A percentile compares a stretch with the other conserved stretches of the same genome.
Evolutionary conservation across 345 rosid species (phyloP).

Genomic region (Brassica carinata): DNA sequence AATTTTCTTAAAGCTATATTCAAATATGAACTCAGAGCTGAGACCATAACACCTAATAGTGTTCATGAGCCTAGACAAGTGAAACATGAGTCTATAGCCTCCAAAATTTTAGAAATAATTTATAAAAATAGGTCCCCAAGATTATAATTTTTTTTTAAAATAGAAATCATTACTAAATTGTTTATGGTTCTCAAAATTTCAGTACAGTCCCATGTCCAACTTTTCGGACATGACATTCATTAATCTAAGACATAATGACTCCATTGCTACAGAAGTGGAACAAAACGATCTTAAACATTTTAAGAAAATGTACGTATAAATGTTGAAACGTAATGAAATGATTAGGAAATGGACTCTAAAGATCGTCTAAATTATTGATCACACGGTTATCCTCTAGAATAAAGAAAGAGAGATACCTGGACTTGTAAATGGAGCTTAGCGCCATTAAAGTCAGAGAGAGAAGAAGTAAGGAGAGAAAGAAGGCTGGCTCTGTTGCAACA

Average conservation of each 20-base stretch:
- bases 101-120: no score
- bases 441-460: conserved; percentile 88
- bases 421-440: conserved; percentile 58
- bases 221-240: not conserved
- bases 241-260: no score
- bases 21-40: not conserved
- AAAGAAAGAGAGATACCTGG: conserved; percentile 51
- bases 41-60: not conserved
- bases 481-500: conserved; percentile 68
- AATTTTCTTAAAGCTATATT: not conserved
- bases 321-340: no score
- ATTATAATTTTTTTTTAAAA: no score
- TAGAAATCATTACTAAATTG: not conserved
- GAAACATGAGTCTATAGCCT: not conserved
- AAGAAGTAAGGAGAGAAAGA: conserved; percentile 72
- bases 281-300: not conserved
- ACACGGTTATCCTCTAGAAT: not conserved
- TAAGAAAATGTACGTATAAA: no score
- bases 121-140: no score
- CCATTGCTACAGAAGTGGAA: no score
- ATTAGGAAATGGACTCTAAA: no score
- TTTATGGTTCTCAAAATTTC: no score
- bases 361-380: no score
- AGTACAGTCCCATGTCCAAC: not conserved
- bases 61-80: no score